Base-by-base conservation (phyloP, 345 rosid species). In the Lepidium africanum region DNA sequence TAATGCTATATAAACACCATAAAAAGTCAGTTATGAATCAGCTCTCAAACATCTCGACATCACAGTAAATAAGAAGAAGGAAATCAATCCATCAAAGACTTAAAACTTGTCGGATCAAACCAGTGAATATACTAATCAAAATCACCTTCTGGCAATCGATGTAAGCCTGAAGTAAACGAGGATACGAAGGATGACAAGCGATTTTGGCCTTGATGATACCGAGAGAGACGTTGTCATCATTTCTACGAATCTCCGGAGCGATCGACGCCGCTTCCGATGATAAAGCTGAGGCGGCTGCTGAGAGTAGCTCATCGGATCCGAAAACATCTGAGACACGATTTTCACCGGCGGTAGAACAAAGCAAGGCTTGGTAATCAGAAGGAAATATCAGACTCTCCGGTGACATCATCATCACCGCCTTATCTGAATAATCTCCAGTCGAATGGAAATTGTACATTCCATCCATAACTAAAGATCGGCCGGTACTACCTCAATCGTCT, bases 61-160 rank as follows among this genome's bases (percentile, higher is more conserved):
- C 71, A 63, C 39, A 38, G 32, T 23, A 11, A 23, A 10, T 3
- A 61, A 37, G 15, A 17, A n/a, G n/a, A n/a, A 47, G 25, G 36
- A 10, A 49, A 27, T 27, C 32, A 5, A 27, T 27, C 21, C 27
- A 38, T 27, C 15, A 11, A 46, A 47, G 17, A 25, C 16, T 30
- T 9, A 12, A 4, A 27, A 27, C 27, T 25, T 25, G 27, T 25
- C 0, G 4, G 27, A 2, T 25, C 3, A 25, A 25, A 25, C 27
- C 27, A 25, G 27, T 25, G 27, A 25, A 25, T 25, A 25, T 25
- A 25, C 27, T 2, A 25, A 25, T 25, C 27, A 25, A 27, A 27
- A 23, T 72, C 74, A 94, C 99, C 99, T 94, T 94, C 77, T 91
- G 99, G 76, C 97, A 94, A 76, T 94, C 93, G 56, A 91, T 81